Percentiles rank a stretch among this genome's conserved stretches.
phyloP scores from a whole-genome alignment of 345 rosid species.

The Hibiscus trionum region DNA sequence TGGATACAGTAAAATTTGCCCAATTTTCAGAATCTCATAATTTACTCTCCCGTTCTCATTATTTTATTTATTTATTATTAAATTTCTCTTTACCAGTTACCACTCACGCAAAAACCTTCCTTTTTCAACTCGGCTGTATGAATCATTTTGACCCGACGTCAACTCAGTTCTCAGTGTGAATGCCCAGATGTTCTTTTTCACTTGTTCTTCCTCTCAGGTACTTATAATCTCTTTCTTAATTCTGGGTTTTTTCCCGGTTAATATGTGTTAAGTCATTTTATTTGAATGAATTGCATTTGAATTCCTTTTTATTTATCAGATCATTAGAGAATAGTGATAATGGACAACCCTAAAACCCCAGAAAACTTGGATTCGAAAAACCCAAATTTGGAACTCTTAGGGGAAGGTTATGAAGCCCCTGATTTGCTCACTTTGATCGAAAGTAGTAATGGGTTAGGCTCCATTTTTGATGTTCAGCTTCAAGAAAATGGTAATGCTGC shows the following conservation, averaged over 20 bases:
- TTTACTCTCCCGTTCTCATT: too few species aligned
- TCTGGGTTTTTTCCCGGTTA: background rate
- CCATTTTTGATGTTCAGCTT: constrained; percentile 10
- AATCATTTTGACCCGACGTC: background rate
- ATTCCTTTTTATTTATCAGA: constrained; percentile 20
- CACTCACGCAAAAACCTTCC: background rate
- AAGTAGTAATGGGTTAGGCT: constrained; percentile 16
- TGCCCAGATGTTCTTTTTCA: background rate
- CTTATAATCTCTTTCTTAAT: background rate
- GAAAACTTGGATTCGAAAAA: constrained; percentile 34
- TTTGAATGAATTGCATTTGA: background rate
- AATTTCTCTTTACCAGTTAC: background rate
- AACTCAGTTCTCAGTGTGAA: background rate
- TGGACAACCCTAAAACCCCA: constrained; percentile 35
- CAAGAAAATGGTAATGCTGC: constrained; percentile 16
- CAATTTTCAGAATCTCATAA: too few species aligned
- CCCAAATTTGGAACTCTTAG: constrained; percentile 42
- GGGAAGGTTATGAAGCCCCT: constrained; percentile 15
- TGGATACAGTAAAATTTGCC: too few species aligned
- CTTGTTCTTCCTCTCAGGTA: background rate
- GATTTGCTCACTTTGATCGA: constrained; percentile 18
- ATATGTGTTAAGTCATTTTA: background rate
- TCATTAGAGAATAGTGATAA: constrained; percentile 9
- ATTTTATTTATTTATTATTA: too few species aligned
- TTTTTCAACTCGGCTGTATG: constrained; percentile 4